phyloP scores from a whole-genome alignment of 2,329 filamentous ascomycete genomes.

The Zymoseptoria brevis region DNA sequence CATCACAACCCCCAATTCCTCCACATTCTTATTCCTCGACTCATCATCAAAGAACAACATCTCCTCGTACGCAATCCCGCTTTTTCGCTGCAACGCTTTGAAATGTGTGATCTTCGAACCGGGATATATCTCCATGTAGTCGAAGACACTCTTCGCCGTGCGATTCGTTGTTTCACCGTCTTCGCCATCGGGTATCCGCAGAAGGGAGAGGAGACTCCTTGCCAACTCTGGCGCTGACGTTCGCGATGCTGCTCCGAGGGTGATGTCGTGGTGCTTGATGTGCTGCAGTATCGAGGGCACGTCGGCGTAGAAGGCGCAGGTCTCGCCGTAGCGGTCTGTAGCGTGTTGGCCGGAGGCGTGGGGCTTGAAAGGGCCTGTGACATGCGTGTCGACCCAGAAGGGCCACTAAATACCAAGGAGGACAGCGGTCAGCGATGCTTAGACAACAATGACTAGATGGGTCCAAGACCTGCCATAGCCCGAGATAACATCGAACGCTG shows the following conservation, averaged over 20 bases:
- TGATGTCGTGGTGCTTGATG: slow-evolving; percentile 47
- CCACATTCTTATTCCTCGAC: slow-evolving; percentile 73
- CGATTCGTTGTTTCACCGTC: slow-evolving; percentile 33
- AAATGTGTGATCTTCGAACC: slow-evolving; percentile 83
- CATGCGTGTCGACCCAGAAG: slow-evolving; percentile 95
- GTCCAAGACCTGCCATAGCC: neutral
- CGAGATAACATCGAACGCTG: neutral
- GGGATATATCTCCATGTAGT: slow-evolving; percentile 56
- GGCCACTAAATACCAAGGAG: slow-evolving; percentile 53
- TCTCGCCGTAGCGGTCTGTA: slow-evolving; percentile 44
- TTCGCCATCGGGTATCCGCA: slow-evolving; percentile 50
- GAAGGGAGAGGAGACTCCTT: slow-evolving; percentile 66
- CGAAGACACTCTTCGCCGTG: slow-evolving; percentile 36
- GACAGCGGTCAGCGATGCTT: neutral
- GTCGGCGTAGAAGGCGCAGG: slow-evolving; percentile 41
- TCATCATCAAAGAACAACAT: slow-evolving; percentile 98
- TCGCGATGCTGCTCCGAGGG: slow-evolving; percentile 68
- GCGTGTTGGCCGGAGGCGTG: slow-evolving; percentile 38
- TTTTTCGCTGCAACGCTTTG: slow-evolving; percentile 60
- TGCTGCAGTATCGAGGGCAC: slow-evolving; percentile 46
- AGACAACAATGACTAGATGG: neutral
- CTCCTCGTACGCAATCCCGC: slow-evolving; percentile 64
- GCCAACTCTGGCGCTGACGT: slow-evolving; percentile 74
- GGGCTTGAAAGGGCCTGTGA: slow-evolving; percentile 61
- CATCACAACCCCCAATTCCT: slow-evolving; percentile 74